Evolutionary conservation across 495 filamentous ascomycete genomes (phyloP), one percentile per base, ranked within the genome.

Genomic region (Immersiella caudata): DNA sequence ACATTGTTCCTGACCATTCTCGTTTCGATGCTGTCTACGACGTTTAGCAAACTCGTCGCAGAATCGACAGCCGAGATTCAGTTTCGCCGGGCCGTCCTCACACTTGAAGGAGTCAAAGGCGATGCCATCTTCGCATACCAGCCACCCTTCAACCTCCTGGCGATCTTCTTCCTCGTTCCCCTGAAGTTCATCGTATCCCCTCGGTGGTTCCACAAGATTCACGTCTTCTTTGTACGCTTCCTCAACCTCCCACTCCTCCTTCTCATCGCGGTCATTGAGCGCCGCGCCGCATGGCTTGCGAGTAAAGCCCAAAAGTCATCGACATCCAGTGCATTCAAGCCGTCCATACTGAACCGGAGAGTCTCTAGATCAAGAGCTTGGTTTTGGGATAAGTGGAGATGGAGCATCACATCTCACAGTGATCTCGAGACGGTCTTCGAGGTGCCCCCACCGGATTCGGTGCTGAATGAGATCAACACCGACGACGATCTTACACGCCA

Each of bases 201-300:
- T 1, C 86, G 90, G 36, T 91, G 89, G 89, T 91, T 91, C 69
- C 90, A 92, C 78, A 92, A 91, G 72, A 85, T 91, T 66, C 91
- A 92, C 71, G 87, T 92, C 56, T 80, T 84, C 58, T 80, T 81
- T 12, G 85, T 91, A 16, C 86, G 89, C 35, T 66, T 84, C 11
- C 79, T 90, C 72, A 92, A 92, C 70, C 79, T 87, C 1, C 90
- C 90, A 0, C 71, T 92, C 6, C 79, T 92, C 0, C 80, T 91
- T 35, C 27, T 85, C 64, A 86, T 92, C 65, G 81, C 83, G 33
- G 55, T 85, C 20, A 81, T 84, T 61, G 89, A 90, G 73, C 86
- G 88, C 51, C 81, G 82, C 52, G 69, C 75, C 2, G 73, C 83
- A 21, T 82, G 80, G 76, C 75, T 76, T 3, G 66, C 66, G 27